Evolutionary conservation across 148 eudicot genomes (phyloP).

Genomic region (Nepenthes gracilis): DNA sequence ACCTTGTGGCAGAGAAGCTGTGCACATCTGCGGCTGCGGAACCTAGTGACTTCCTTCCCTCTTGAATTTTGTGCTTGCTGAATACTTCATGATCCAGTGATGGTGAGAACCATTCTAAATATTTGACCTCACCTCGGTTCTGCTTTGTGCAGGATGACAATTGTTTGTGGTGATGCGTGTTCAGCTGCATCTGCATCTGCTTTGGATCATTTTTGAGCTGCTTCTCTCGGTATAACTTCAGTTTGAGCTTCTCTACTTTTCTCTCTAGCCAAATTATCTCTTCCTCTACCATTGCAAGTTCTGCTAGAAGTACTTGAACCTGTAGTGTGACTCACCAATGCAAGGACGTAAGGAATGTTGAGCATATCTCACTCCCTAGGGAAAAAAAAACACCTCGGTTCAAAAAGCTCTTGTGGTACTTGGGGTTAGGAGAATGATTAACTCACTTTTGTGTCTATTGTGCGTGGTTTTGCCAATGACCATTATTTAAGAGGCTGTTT

Average conservation of each 20-base stretch:
- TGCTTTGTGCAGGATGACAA: conserved; percentile 12
- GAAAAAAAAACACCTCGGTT: not conserved
- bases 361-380: not conserved
- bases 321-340: conserved; percentile 13
- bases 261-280: conserved; percentile 68
- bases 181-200: conserved; percentile 12
- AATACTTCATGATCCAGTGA: conserved; percentile 17
- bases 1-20: conserved; percentile 17
- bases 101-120: conserved; percentile 12
- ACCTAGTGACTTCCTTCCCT: conserved; percentile 40
- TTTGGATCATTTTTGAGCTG: conserved; percentile 16
- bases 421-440: not conserved
- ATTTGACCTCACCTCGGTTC: conserved; percentile 12
- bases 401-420: not conserved
- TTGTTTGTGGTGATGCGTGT: conserved; percentile 10
- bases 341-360: not conserved
- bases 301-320: conserved; percentile 65
- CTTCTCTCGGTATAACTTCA: conserved; percentile 33
- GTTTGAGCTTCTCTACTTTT: conserved; percentile 38
- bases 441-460: no score
- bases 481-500: no score
- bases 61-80: conserved; percentile 15
- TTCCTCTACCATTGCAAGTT: conserved; percentile 58
- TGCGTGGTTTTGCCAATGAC: no score
- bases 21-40: conserved; percentile 27